phyloP scores from a whole-genome alignment of 345 rosid genomes.

The Populus nigra region DNA sequence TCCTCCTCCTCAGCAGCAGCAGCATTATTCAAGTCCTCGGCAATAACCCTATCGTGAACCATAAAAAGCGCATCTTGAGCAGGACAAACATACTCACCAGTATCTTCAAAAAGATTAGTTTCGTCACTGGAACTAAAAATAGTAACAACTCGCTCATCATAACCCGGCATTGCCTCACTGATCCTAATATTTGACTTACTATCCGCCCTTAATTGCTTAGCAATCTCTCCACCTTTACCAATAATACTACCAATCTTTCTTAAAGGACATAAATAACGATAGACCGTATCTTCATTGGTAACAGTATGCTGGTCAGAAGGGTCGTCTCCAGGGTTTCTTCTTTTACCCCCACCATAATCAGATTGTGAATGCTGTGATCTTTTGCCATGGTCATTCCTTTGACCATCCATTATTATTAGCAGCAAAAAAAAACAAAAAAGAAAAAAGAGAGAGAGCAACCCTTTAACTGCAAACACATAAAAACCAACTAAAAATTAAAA shows the following conservation, averaged over 20 bases:
- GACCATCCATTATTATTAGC: constrained; percentile 24
- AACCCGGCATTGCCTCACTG: constrained; percentile 31
- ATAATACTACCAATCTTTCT: constrained; percentile 37
- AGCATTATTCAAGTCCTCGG: constrained; percentile 20
- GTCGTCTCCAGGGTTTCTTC: constrained; percentile 31
- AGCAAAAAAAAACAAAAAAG: background rate
- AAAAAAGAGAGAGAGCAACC: background rate
- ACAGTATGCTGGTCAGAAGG: constrained; percentile 19
- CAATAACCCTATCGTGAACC: constrained; percentile 31
- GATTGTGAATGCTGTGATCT: constrained; percentile 27
- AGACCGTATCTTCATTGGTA: constrained; percentile 31
- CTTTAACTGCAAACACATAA: background rate
- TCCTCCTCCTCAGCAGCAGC: constrained; percentile 1
- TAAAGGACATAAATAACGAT: constrained; percentile 34
- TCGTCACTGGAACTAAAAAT: constrained; percentile 27
- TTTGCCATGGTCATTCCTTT: constrained; percentile 33
- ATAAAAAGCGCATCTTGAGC: constrained; percentile 35
- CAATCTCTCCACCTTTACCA: constrained; percentile 35
- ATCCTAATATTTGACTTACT: constrained; percentile 31
- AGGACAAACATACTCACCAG: constrained; percentile 25
- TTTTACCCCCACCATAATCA: constrained; percentile 34
- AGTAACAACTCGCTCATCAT: constrained; percentile 33
- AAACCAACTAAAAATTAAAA: background rate
- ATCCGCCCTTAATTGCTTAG: constrained; percentile 29
- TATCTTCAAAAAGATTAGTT: constrained; percentile 26